Evolutionary conservation across 192 early-diverging fungal genomes (phyloP), one percentile per base, ranked within the genome.

Genomic region (Coemansia sp.): DNA sequence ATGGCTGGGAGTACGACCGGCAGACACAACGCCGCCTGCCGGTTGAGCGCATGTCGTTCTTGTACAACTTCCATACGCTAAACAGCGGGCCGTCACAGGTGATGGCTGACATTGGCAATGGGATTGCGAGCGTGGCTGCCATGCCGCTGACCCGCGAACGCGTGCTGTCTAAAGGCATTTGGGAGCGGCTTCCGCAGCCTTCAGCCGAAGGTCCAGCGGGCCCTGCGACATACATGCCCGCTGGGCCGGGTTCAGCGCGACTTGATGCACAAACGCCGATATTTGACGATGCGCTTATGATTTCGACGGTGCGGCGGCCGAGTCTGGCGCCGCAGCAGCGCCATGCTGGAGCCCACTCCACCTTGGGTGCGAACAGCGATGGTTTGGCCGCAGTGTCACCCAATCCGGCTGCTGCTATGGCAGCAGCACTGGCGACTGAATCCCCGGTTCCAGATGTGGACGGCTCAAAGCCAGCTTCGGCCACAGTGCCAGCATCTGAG

Each of bases 1-100:
- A 73, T 23, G 77, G 71, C 23, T 80, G 77, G 77, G 66, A 65
- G 40, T 56, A 69, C 35, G 77, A 73, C 49, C 32, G 63, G 24
- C 65, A 80, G 61, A 60, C 67, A 0, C 60, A 65, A 22, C 56
- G 62, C 12, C 70, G 71, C 8, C 38, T 80, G 40, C 70, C 70
- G 4, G 48, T 80, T 23, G 77, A 73, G 38, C 45, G 38, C 24
- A 35, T 73, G 61, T 53, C 54, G 48, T 80, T 73, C 31, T 33
- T 80, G 58, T 80, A 80, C 64, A 80, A 80, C 60, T 72, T 68
- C 53, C 60, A 43, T 27, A 65, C 60, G 2, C 62, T 31, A 22
- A 48, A 55, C 28, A 63, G 56, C 24, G 49, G 40, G 40, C 70
- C 67, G 10, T 49, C 66, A 5, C 58, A 43, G 19, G 77, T 62